Base-by-base conservation (phyloP, 352 stramenopile species). In the Phytophthora constricta region DNA sequence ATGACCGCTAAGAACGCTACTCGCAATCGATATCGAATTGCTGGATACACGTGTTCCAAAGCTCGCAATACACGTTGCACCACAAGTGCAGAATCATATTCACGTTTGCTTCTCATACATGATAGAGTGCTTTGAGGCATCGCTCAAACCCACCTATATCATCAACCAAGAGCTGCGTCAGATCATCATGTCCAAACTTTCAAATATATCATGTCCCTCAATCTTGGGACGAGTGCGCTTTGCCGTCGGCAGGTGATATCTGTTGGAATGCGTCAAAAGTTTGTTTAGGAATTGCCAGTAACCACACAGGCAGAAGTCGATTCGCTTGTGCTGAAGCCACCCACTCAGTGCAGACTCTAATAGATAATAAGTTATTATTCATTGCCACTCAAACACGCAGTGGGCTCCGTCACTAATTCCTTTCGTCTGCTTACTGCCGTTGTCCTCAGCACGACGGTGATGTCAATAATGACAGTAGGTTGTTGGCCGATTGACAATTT, bases 101-200 rank as follows among this genome's bases (percentile, higher is more conserved):
- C 27, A 16, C 14, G 1, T 43, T 26, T 25, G 2, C 17, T n/a
- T n/a, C n/a, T n/a, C n/a, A n/a, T n/a, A n/a, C 51, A 3, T 41
- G 16, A 17, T 27, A 49, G 13, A 58, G 27, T 14, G 16, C 19
- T 58, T 58, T 34, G 14, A 58, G 5, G 20, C 8, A 20, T 49
- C 51, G 25, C 3, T 34, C 51, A 49, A 37, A 39, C 16, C 51
- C 51, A 23, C 51, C 51, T 34, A 49, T 58, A 5, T 58, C 22
- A 9, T 58, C 51, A 25, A 58, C 17, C 34, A 58, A 47, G 13
- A 58, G 51, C 25, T 58, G 51, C 2, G 22, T 47, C 17, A 58
- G 10, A 16, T 49, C 34, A 13, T 22, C 22, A n/a, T 39, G 8
- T 5, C 13, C 34, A 49, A 58, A 58, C 5, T 5, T 20, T 39